These are phyloP conservation scores for Erigeron canadensis DNA, from an alignment of 129 eudicot genomes.

Conservation along the genomic window DNA sequence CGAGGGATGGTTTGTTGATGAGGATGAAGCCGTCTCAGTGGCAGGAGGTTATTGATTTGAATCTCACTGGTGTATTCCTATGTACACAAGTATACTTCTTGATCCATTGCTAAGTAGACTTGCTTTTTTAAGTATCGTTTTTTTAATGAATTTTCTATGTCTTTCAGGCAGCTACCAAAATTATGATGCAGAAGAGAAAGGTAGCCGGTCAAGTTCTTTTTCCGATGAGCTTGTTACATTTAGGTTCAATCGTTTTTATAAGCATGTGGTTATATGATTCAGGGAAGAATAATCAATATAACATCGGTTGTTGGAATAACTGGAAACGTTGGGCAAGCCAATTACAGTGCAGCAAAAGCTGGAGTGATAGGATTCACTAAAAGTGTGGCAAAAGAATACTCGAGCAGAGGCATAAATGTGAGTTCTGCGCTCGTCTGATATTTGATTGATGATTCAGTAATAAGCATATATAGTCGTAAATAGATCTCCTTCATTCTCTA, in stretches of 20 bases:
- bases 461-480: not conserved
- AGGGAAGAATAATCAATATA: conserved; percentile 97
- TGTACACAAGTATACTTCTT: conserved; percentile 53
- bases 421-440: conserved; percentile 17
- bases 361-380: conserved; percentile 95
- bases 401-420: conserved; percentile 81
- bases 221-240: not conserved
- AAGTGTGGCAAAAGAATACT: conserved; percentile 84
- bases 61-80: conserved; percentile 68
- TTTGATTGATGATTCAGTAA: not conserved
- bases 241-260: not conserved
- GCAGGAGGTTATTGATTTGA: conserved; percentile 74
- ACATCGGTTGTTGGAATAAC: conserved; percentile 80
- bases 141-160: conserved; percentile 1
- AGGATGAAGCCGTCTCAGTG: conserved; percentile 69
- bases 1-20: conserved; percentile 53
- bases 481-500: not conserved
- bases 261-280: conserved; percentile 1
- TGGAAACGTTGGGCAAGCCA: conserved; percentile 93
- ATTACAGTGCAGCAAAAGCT: conserved; percentile 97
- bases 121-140: not conserved
- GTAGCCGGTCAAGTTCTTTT: conserved; percentile 21
- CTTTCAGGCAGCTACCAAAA: conserved; percentile 66
- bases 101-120: not conserved
- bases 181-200: conserved; percentile 73